Base-by-base conservation (phyloP, 768 basidiomycete species). In the Podaxis mareebaensis region DNA sequence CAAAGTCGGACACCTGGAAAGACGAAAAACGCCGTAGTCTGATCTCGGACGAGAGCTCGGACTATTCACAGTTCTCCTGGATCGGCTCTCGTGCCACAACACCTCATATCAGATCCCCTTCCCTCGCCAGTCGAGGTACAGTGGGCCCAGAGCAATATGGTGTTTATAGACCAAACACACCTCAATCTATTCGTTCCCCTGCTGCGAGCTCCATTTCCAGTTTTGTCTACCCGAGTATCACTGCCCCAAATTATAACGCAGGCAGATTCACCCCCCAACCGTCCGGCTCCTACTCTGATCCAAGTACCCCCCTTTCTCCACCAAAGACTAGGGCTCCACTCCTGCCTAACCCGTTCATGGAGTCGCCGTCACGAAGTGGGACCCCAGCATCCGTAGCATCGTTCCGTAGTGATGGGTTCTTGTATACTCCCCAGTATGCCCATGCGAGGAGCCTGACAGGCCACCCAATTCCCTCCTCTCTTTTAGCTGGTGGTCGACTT, bases 11-110 rank as follows among this genome's bases (percentile, higher is more conserved):
- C 40, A 64, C 67, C 48, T 40, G 49, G 59, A 52, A n/a, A n/a
- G 44, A 63, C 40, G 63, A 65, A 33, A 71, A 71, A 60, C 66
- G 68, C 24, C 46, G 15, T 15, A 70, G 70, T 56, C 44, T 53
- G n/a, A 67, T 51, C 39, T 69, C 69, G 12, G 63, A 64, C 36
- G 67, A 67, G 22, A 52, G 65, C 52, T 72, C 71, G 10, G 63
- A 64, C 3, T 69, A 70, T 59, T 71, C 72, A 20, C 69, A 71
- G 52, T 48, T 62, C 20, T 71, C 68, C 17, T 69, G 64, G 56
- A 44, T 66, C 46, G 57, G 54, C 15, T 40, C 59, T 10, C 36
- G 48, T 26, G 20, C 46, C 20, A 60, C 36, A 33, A 55, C 33
- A 24, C 58, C 52, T 12, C 22, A 28, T 22, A 13, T 20, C 13